Conservation (phyloP, 2,329 filamentous ascomycete genomes). For the Sporothrix brasiliensis region DNA sequence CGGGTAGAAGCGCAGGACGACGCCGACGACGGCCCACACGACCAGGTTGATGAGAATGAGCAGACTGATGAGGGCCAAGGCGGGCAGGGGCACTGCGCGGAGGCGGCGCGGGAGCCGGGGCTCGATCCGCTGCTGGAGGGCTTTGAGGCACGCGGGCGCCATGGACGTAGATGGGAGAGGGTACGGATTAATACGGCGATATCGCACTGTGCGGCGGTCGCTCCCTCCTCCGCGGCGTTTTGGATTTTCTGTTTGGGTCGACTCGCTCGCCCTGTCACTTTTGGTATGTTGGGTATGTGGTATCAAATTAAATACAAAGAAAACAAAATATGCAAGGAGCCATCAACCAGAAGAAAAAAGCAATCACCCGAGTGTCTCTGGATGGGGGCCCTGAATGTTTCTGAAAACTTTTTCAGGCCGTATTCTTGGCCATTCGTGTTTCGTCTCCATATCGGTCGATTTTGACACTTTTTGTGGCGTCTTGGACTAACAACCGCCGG, state of each 20-base stretch:
- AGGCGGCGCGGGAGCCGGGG: constrained; percentile 40
- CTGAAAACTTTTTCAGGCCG: neutral
- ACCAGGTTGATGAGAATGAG: constrained; percentile 56
- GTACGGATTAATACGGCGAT: neutral
- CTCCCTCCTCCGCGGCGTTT: neutral
- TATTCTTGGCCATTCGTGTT: constrained; percentile 5
- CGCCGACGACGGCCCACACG: constrained; percentile 58
- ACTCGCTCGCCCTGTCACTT: neutral
- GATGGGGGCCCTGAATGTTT: neutral
- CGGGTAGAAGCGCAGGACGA: constrained; percentile 58
- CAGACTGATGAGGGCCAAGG: constrained; percentile 54
- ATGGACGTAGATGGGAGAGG: neutral
- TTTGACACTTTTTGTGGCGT: constrained; percentile 4
- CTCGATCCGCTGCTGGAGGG: constrained; percentile 23
- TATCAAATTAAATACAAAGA: neutral
- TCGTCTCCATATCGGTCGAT: neutral
- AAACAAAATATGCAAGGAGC: too few species aligned
- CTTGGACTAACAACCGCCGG: neutral
- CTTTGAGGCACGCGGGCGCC: constrained; percentile 13
- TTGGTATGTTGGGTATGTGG: neutral
- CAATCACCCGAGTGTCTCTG: too few species aligned
- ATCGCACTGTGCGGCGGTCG: neutral
- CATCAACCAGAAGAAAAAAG: neutral
- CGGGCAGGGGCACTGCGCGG: constrained; percentile 41
- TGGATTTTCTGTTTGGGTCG: neutral